Conservation (phyloP, 2,329 filamentous ascomycete species). For the Fusarium dimerum region DNA sequence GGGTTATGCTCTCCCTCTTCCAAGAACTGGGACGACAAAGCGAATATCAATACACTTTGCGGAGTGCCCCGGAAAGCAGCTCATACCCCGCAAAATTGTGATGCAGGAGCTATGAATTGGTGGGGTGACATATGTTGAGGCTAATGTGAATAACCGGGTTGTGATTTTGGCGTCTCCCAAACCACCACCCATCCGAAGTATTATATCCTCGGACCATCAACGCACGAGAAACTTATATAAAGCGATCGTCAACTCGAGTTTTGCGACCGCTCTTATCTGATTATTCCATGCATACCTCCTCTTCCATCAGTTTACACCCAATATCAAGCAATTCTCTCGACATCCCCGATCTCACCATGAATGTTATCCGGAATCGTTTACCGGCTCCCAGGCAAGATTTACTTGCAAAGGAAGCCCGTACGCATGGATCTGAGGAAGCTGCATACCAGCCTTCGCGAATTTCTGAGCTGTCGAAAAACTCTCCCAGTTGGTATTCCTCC, state of each 20-base stretch:
- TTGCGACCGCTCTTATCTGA: background rate
- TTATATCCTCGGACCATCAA: background rate
- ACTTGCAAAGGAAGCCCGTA: constrained; percentile 19
- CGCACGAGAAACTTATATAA: background rate
- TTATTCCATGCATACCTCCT: background rate
- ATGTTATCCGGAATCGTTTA: constrained; percentile 23
- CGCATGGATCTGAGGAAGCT: constrained; percentile 9
- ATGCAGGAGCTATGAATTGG: background rate
- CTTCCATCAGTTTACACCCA: background rate
- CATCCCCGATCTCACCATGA: constrained; percentile 14
- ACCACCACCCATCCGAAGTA: background rate
- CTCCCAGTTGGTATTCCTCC: constrained; percentile 34
- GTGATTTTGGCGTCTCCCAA: background rate
- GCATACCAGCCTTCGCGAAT: constrained; percentile 30
- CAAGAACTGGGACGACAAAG: background rate
- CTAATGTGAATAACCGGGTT: background rate
- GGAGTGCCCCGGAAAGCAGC: background rate
- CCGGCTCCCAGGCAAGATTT: constrained; percentile 29
- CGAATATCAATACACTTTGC: background rate
- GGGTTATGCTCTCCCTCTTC: background rate
- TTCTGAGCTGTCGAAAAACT: constrained; percentile 27
- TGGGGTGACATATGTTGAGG: background rate
- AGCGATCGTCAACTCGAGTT: background rate
- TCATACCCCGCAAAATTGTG: background rate
- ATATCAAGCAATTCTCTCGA: background rate